Conservation (phyloP, 495 filamentous ascomycete genomes). For the Apiosordaria backusii region DNA sequence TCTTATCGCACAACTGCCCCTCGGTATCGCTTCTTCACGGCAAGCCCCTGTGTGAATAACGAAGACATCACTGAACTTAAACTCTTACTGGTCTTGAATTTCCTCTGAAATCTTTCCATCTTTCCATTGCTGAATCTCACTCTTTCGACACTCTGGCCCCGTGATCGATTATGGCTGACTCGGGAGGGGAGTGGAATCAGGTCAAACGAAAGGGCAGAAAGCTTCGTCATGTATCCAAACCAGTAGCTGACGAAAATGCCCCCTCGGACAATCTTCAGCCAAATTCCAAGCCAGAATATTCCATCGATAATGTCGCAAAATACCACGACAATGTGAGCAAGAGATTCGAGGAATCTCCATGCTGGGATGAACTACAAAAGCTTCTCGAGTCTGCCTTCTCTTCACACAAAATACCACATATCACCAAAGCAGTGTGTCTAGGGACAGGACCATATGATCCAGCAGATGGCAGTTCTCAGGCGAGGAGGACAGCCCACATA, state of each 20-base stretch:
- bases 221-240: constrained; percentile 15
- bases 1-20: constrained; percentile 13
- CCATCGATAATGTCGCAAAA: constrained; percentile 20
- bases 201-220: constrained; percentile 31
- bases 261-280: constrained; percentile 18
- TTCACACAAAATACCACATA: constrained; percentile 12
- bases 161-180: constrained; percentile 9
- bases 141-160: background rate
- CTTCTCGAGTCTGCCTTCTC: constrained; percentile 13
- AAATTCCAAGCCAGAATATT: constrained; percentile 30
- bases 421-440: constrained; percentile 43
- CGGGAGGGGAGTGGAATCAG: constrained; percentile 26
- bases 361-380: constrained; percentile 22
- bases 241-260: constrained; percentile 5
- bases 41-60: background rate
- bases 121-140: background rate
- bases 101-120: background rate
- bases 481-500: constrained; percentile 37
- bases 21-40: background rate
- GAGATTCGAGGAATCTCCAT: constrained; percentile 18
- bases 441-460: constrained; percentile 46
- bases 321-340: constrained; percentile 23
- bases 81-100: background rate
- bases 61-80: background rate
- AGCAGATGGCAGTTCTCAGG: constrained; percentile 31